Percentiles rank a stretch among this genome's conserved stretches.
phyloP scores from a whole-genome alignment of 1,284 basidiomycete species.

The Cryptococcus sp. region DNA sequence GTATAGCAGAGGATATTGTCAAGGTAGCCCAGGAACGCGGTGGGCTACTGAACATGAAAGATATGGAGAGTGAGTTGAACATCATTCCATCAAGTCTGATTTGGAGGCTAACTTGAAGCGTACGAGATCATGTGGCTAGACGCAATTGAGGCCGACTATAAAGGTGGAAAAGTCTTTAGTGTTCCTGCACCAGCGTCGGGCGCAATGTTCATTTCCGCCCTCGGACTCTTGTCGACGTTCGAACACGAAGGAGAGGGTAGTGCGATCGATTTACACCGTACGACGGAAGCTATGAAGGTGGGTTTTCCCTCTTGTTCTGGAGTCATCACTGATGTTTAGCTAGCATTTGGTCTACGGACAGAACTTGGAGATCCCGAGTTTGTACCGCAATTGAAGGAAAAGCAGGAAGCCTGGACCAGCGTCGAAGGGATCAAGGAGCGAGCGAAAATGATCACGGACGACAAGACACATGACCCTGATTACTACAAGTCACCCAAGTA shows the following conservation, averaged over 20 bases:
- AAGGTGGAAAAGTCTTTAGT: slow-evolving; percentile 27
- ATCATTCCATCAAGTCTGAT: not conserved
- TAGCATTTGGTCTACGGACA: slow-evolving; percentile 40
- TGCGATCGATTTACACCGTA: slow-evolving; percentile 24
- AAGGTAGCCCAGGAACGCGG: slow-evolving; percentile 23
- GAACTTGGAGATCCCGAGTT: slow-evolving; percentile 38
- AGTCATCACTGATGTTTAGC: slow-evolving; percentile 11
- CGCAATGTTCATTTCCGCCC: slow-evolving; percentile 31
- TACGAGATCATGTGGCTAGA: slow-evolving; percentile 26
- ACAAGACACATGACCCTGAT: slow-evolving; percentile 19
- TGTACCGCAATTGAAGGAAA: slow-evolving; percentile 22
- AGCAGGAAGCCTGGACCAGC: slow-evolving; percentile 23
- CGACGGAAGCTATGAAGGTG: slow-evolving; percentile 33
- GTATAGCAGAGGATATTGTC: slow-evolving; percentile 31
- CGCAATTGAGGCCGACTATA: slow-evolving; percentile 25
- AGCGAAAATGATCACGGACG: slow-evolving; percentile 23
- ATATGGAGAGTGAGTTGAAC: slow-evolving; percentile 23
- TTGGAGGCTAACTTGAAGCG: slow-evolving; percentile 12
- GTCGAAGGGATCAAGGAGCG: slow-evolving; percentile 4
- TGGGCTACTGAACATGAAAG: slow-evolving; percentile 36
- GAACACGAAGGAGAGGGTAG: slow-evolving; percentile 10
- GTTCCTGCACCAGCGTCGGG: slow-evolving; percentile 41
- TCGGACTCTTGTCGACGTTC: slow-evolving; percentile 28
- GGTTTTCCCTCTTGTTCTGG: not conserved
- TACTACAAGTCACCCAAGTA: slow-evolving; percentile 29